A percentile compares a stretch with the other conserved stretches of the same genome.
Evolutionary conservation across 2,329 filamentous ascomycete species (phyloP).

Genomic region (Clonostachys rosea): DNA sequence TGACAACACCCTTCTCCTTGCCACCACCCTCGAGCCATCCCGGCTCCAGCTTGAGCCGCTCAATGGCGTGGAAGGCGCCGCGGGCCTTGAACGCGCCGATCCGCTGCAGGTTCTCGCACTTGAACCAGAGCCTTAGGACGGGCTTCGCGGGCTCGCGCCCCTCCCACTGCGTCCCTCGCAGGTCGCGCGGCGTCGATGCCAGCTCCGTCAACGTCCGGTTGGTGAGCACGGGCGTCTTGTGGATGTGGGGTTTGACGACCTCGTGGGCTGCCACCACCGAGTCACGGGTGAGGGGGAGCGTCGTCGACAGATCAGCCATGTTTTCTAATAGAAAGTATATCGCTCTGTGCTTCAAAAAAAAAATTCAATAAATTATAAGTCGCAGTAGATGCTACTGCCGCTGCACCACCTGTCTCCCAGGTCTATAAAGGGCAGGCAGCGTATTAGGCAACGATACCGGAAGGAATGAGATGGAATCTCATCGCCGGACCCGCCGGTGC

Average conservation of each 20-base stretch:
- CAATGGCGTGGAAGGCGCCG: conserved; percentile 84
- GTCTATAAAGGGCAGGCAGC: too few species aligned
- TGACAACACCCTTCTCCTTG: conserved; percentile 68
- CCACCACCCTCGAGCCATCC: conserved; percentile 58
- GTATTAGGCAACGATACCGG: too few species aligned
- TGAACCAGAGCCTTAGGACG: conserved; percentile 77
- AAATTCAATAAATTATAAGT: neutral
- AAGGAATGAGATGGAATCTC: too few species aligned
- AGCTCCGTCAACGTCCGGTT: conserved; percentile 69
- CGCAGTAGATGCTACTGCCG: conserved; percentile 3
- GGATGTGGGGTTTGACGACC: conserved; percentile 71
- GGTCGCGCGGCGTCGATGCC: conserved; percentile 67
- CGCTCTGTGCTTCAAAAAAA: too few species aligned
- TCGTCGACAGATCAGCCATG: conserved; percentile 50
- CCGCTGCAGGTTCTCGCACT: conserved; percentile 89
- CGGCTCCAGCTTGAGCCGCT: conserved; percentile 58
- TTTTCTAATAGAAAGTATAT: neutral
- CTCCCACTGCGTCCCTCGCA: conserved; percentile 52
- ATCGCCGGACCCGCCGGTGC: too few species aligned
- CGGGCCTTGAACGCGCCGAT: conserved; percentile 91
- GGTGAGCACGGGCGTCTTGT: conserved; percentile 79
- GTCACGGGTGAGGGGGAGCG: conserved; percentile 63
- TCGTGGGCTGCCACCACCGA: conserved; percentile 70
- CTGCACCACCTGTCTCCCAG: too few species aligned
- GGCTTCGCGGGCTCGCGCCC: conserved; percentile 56